phyloP scores from a whole-genome alignment of 176 grass and related monocot species.

The Carex scoparia region DNA sequence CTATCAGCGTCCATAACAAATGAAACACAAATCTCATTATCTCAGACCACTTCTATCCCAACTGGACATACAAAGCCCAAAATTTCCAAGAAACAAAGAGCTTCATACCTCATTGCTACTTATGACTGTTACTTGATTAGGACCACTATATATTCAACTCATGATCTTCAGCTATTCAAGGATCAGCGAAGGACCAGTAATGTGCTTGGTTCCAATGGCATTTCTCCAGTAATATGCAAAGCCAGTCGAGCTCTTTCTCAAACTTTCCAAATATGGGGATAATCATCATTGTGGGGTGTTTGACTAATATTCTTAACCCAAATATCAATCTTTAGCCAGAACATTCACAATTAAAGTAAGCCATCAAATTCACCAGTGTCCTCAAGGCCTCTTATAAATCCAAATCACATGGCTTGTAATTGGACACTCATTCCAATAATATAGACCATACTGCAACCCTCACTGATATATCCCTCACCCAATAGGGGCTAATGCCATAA shows the following conservation, averaged over 20 bases:
- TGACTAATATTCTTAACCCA: background rate
- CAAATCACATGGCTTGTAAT: slow-evolving; percentile 4
- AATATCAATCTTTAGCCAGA: background rate
- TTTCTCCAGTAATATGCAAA: background rate
- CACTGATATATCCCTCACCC: background rate
- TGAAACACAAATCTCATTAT: slow-evolving; percentile 4
- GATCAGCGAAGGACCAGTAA: slow-evolving; percentile 1
- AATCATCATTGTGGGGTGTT: background rate
- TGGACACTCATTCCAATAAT: background rate
- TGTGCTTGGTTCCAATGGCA: slow-evolving; percentile 11
- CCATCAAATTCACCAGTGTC: background rate
- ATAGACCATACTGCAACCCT: background rate
- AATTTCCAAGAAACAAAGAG: background rate
- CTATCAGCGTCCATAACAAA: background rate
- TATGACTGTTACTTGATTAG: background rate
- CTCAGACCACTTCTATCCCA: background rate
- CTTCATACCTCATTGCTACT: background rate
- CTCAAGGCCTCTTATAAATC: background rate
- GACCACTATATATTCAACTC: background rate
- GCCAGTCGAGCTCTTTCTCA: background rate
- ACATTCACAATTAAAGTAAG: background rate
- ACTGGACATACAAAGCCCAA: background rate
- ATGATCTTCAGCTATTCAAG: slow-evolving; percentile 5
- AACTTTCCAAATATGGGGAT: background rate
- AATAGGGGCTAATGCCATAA: background rate